Base-by-base conservation (phyloP, 257 asterid species). In the Vinca minor region DNA sequence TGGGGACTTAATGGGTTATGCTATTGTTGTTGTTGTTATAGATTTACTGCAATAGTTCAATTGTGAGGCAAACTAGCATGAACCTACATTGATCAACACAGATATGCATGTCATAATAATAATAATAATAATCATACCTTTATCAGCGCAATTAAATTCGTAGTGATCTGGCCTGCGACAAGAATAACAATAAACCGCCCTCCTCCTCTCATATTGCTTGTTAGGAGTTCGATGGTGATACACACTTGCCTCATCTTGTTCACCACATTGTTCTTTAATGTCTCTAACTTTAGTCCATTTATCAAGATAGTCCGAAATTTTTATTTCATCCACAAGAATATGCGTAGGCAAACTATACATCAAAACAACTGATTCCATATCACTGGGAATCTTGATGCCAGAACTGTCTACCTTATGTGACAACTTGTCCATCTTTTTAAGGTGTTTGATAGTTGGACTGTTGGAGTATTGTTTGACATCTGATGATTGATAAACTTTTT, bases 111-210 rank as follows among this genome's bases (percentile, higher is more conserved):
- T 17, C 50, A 38, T 2, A 34, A 6, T 6, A 3, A 34, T 3
- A 3, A 6, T 3, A 2, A 6, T 3, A 34, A 34, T 8, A 18
- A 21, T 18, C 17, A 11, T 23, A 53, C 59, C 59, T 14, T 25
- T 8, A 34, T 60, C 39, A 23, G 73, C 67, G 38, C 74, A 70
- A 41, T 62, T 20, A 32, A 44, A 34, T 46, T 47, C 29, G 32
- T 44, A 56, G 66, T 64, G 75, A 44, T 70, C 75, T 45, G 42
- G 18, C 45, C 54, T 64, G 4, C 70, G 62, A 45, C 66, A 64
- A 20, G 66, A 31, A 57, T 13, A 64, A 64, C 75, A 64, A 7
- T 46, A 64, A 4, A 66, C 64, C 46, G 3, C 0, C 41, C 58
- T 23, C n/a, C n/a, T n/a, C n/a, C n/a, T 70, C 31, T 2, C 17